Conservation (phyloP, 805 yeast species). For the Teunomyces pallodes region DNA sequence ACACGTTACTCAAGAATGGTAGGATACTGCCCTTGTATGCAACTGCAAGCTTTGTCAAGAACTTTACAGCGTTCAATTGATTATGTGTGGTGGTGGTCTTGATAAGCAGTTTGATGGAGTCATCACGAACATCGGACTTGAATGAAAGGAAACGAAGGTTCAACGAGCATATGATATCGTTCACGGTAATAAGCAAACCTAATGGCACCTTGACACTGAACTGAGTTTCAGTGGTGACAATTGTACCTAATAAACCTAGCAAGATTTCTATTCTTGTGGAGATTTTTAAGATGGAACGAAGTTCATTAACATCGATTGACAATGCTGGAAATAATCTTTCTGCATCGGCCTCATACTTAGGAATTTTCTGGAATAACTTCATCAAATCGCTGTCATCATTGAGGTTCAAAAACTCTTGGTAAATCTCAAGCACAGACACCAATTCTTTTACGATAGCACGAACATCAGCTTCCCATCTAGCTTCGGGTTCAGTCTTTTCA, state of each 20-base stretch:
- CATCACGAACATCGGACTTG: constrained; percentile 59
- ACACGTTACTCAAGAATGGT: constrained; percentile 49
- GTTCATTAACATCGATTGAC: constrained; percentile 56
- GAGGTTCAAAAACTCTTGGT: constrained; percentile 56
- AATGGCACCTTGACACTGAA: constrained; percentile 60
- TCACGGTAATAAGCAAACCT: constrained; percentile 50
- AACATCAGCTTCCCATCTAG: constrained; percentile 47
- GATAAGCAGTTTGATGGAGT: constrained; percentile 44
- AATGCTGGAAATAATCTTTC: constrained; percentile 23
- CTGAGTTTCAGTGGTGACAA: constrained; percentile 49
- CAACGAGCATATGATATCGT: constrained; percentile 55
- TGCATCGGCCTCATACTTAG: constrained; percentile 9
- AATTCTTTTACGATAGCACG: constrained; percentile 49
- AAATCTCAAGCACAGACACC: constrained; percentile 53
- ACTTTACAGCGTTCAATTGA: constrained; percentile 44
- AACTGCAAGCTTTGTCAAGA: constrained; percentile 37
- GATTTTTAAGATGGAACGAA: constrained; percentile 49
- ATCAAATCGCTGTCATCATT: constrained; percentile 52
- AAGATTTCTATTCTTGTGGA: constrained; percentile 51
- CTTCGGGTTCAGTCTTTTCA: constrained; percentile 51
- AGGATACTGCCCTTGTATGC: constrained; percentile 37
- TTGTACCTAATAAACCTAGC: constrained; percentile 39
- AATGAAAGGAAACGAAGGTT: constrained; percentile 54
- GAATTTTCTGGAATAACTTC: constrained; percentile 37
- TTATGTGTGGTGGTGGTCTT: constrained; percentile 40